phyloP scores from a whole-genome alignment of 768 basidiomycete species.

The Phylloporus arenicola region DNA sequence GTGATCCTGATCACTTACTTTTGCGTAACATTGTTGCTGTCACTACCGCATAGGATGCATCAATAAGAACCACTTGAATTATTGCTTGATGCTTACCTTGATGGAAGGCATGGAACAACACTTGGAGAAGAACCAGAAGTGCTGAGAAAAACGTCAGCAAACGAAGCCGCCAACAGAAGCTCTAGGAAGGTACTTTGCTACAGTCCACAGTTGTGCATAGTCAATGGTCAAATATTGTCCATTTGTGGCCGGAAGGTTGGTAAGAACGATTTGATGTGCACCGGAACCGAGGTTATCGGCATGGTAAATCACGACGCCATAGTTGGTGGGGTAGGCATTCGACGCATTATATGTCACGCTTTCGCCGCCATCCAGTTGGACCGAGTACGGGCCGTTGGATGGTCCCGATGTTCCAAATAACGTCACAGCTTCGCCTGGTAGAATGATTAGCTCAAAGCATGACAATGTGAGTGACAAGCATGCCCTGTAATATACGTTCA shows the following conservation, averaged over 20 bases:
- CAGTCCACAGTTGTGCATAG: constrained; percentile 25
- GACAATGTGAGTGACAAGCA: background rate
- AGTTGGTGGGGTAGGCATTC: constrained; percentile 14
- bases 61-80: background rate
- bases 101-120: background rate
- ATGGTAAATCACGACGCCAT: constrained; percentile 30
- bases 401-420: constrained; percentile 41
- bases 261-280: constrained; percentile 31
- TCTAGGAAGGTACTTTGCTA: constrained; percentile 12
- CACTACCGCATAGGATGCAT: background rate
- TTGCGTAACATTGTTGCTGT: background rate
- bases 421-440: constrained; percentile 40
- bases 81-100: constrained; percentile 5
- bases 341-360: constrained; percentile 14
- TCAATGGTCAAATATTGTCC: constrained; percentile 28
- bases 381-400: constrained; percentile 30
- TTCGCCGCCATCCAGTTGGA: constrained; percentile 31
- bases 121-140: background rate
- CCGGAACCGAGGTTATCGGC: constrained; percentile 36
- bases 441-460: background rate
- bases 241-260: constrained; percentile 24
- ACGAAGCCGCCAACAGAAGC: background rate
- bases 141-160: background rate
- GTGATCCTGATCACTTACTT: constrained; percentile 9
- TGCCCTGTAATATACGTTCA: constrained; percentile 18